phyloP scores from a whole-genome alignment of 1,284 basidiomycete species.

The Cutaneotrichosporon sp. region DNA sequence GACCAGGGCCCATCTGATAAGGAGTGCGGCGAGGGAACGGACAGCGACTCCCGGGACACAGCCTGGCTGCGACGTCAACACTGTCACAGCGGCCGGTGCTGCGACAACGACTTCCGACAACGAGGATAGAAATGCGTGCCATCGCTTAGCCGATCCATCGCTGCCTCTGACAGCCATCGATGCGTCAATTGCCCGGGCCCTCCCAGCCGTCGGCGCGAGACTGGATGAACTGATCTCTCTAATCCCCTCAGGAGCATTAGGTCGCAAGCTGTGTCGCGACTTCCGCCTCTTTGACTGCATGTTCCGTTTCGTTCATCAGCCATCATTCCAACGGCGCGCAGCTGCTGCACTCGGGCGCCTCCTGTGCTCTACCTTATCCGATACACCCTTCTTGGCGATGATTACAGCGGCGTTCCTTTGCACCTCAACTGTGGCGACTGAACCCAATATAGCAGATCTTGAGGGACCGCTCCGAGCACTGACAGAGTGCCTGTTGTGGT shows the following conservation, averaged over 20 bases:
- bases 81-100: no score
- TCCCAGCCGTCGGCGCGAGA: not conserved
- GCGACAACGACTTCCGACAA: no score
- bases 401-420: not conserved
- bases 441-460: not conserved
- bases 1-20: no score
- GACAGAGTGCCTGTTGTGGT: not conserved
- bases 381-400: conserved; percentile 1
- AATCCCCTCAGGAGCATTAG: not conserved
- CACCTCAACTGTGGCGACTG: not conserved
- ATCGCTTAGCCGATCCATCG: no score
- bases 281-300: conserved; percentile 1
- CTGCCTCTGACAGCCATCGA: no score
- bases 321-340: not conserved
- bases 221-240: not conserved
- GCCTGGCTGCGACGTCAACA: no score
- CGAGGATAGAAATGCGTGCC: no score
- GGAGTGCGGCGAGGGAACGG: no score
- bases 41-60: no score
- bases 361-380: not conserved
- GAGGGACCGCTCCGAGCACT: not conserved
- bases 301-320: not conserved
- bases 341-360: not conserved
- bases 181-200: no score
- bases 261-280: not conserved